phyloP scores from a whole-genome alignment of 2,329 filamentous ascomycete species.

The Pleomassaria siparia region DNA sequence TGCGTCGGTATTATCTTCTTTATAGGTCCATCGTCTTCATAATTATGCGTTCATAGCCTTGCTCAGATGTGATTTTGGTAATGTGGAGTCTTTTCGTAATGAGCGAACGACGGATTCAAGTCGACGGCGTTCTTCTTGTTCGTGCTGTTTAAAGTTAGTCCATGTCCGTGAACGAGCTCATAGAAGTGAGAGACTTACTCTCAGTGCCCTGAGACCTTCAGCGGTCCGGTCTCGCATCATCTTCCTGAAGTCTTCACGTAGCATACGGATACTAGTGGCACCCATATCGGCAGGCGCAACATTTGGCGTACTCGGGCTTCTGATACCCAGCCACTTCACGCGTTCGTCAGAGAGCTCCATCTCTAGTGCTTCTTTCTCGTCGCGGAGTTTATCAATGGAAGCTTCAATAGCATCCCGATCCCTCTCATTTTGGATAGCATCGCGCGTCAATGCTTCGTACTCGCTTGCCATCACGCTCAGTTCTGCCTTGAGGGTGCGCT shows the following conservation, averaged over 20 bases:
- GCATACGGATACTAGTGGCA: constrained; percentile 66
- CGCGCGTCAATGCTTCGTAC: constrained; percentile 70
- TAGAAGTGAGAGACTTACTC: constrained; percentile 54
- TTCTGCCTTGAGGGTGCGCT: constrained; percentile 61
- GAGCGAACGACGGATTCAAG: constrained; percentile 65
- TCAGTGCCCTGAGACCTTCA: constrained; percentile 65
- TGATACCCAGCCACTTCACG: constrained; percentile 65
- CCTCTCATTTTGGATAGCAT: constrained; percentile 70
- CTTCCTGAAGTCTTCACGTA: constrained; percentile 76
- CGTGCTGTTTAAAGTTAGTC: constrained; percentile 53
- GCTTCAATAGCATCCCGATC: constrained; percentile 67
- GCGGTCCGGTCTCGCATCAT: constrained; percentile 74
- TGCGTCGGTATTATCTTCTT: neutral
- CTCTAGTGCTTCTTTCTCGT: constrained; percentile 65
- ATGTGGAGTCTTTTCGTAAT: constrained; percentile 48
- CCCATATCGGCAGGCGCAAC: constrained; percentile 43
- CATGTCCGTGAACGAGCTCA: neutral
- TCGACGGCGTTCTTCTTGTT: constrained; percentile 70
- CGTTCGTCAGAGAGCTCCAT: constrained; percentile 67
- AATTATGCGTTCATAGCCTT: constrained; percentile 4
- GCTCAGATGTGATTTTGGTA: constrained; percentile 19
- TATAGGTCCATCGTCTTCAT: neutral
- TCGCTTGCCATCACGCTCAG: constrained; percentile 68
- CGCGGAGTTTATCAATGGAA: constrained; percentile 64
- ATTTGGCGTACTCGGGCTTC: constrained; percentile 49